These are phyloP conservation scores for Aspergillus melleus DNA, from an alignment of 2,329 filamentous ascomycete genomes.

Conservation along the genomic window DNA sequence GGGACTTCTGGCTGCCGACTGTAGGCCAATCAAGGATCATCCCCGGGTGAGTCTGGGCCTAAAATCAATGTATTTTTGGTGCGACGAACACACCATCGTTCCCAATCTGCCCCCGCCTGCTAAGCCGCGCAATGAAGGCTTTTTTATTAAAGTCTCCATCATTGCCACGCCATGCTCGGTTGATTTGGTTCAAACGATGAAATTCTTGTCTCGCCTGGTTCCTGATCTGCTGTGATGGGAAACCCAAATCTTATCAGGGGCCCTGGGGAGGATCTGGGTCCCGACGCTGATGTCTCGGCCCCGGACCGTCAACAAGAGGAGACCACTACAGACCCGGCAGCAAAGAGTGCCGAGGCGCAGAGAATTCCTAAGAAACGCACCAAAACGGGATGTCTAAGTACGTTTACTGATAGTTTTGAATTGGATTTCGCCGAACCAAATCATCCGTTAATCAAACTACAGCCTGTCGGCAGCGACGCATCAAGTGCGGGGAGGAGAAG, in stretches of 20 bases:
- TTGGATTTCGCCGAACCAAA: background rate
- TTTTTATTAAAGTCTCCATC: background rate
- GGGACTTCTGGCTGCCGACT: constrained; percentile 2
- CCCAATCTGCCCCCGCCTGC: background rate
- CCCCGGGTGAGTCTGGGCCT: background rate
- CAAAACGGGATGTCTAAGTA: constrained; percentile 90
- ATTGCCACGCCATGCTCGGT: background rate
- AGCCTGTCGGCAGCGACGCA: constrained; percentile 91
- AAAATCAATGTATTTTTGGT: background rate
- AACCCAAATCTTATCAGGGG: constrained; percentile 10
- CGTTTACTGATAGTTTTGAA: constrained; percentile 31
- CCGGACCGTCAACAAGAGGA: background rate
- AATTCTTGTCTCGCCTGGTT: background rate
- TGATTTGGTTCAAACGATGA: background rate
- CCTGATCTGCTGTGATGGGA: constrained; percentile 15
- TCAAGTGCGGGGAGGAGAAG: constrained; percentile 90
- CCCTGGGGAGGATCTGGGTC: constrained; percentile 1
- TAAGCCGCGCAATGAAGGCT: background rate
- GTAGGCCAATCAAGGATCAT: constrained; percentile 3
- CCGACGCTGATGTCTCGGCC: constrained; percentile 1
- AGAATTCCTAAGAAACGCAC: constrained; percentile 65
- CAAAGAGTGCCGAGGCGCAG: constrained; percentile 20
- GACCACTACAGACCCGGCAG: constrained; percentile 1
- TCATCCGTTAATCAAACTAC: background rate
- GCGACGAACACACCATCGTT: background rate